Conservation (phyloP, 139 green algal species). For the Closterium sp. region DNA sequence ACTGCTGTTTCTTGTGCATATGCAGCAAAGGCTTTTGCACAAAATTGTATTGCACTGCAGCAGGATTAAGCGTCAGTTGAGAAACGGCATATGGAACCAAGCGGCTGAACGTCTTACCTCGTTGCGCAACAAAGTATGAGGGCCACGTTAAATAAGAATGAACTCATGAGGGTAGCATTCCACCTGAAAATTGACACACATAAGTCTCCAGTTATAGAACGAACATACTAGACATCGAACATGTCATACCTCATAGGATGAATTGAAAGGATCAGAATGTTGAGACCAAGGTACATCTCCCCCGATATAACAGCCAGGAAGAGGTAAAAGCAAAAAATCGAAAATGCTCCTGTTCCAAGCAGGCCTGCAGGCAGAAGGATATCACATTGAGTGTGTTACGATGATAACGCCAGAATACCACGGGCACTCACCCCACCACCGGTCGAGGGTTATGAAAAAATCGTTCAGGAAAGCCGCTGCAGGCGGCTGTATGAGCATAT, state of each 20-base stretch:
- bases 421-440: not conserved
- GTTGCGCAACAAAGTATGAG: constrained; percentile 84
- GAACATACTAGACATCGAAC: not conserved
- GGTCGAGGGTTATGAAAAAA: not conserved
- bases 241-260: constrained; percentile 52
- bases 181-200: not conserved
- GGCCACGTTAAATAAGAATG: constrained; percentile 92
- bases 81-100: not conserved
- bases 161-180: constrained; percentile 88
- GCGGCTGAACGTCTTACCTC: constrained; percentile 10
- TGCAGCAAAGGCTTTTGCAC: constrained; percentile 73
- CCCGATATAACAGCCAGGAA: constrained; percentile 81
- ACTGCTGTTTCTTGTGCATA: constrained; percentile 84
- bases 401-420: not conserved
- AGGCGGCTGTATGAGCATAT: not conserved
- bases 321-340: constrained; percentile 92
- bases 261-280: constrained; percentile 77
- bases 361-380: constrained; percentile 54
- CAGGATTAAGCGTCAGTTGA: not conserved
- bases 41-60: constrained; percentile 84
- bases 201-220: not conserved
- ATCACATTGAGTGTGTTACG: not conserved
- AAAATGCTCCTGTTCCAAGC: constrained; percentile 86
- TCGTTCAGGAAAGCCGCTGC: not conserved
- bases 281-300: constrained; percentile 87